Evolutionary conservation across 441 rosid species (phyloP), one percentile per base, ranked within the genome.

Genomic region (Gossypium laxum): DNA sequence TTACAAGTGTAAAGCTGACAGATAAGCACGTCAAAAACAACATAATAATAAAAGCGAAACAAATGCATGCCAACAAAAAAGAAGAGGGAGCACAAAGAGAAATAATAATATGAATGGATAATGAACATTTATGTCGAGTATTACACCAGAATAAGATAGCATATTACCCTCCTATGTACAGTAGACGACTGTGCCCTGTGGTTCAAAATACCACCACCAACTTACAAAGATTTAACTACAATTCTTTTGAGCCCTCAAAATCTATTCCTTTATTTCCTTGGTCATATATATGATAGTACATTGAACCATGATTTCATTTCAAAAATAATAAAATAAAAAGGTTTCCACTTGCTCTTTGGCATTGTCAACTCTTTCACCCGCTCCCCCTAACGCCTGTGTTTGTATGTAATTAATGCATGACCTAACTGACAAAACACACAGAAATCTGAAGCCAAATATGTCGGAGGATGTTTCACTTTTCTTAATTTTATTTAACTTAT

Each of bases 161-260:
- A 70, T 65, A 77, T 64, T 67, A 69, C 71, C 68, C 68, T 69
- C 48, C 74, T 85, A 85, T 79, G 48, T 79, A 79, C 82, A 81
- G 30, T 55, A 55, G 60, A 55, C 43, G 68, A 76, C 41, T 54
- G 30, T 26, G 30, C 30, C 30, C 30, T 26, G 71, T 41, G 81
- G 81, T 79, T 51, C 55, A 65, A 75, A 11, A 45, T 5, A 57
- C 81, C 80, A 52, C 82, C 83, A 71, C 69, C 52, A 77, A 73
- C 73, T 74, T 79, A 68, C 72, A 76, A 60, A 67, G 77, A 80
- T 64, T 61, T 65, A 63, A 41, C 80, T 81, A 81, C 85, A 74
- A 75, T 55, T 75, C 76, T 79, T 55, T 57, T 28, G 3, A 15
- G 41, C 45, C 22, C 5, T 15, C 19, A 56, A 56, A 54, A 54